Base-by-base conservation (phyloP, 768 basidiomycete species). In the Leccinum olivaceopallidum region DNA sequence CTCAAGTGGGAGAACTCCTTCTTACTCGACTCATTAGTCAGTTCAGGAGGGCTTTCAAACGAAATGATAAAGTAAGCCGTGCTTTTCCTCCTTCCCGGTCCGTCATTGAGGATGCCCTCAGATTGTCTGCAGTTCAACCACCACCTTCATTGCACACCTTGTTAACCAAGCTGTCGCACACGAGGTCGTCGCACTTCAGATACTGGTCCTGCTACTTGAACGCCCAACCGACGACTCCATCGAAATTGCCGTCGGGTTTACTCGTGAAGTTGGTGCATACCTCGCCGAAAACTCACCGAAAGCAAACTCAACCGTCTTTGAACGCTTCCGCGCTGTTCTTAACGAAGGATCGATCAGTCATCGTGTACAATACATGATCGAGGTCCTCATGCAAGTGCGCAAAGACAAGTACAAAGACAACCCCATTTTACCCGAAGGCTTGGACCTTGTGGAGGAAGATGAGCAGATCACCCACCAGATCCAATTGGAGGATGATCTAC, bases 391-490 rank as follows among this genome's bases (percentile, higher is more conserved):
- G 93, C 97, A 98, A 76, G 93, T 97, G 8, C 83, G 97, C 66
- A 98, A 97, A 79, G 97, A 99, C 80, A 95, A 94, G 76, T 98
- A 93, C 82, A 98, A 98, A 82, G 97, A 98, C 71, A 98, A 99
- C 73, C 95, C 95, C 18, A 86, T 94, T 64, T 73, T 98, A 44
- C 88, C 93, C 2, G 97, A 98, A 69, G 97, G 96, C 1, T 73
- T 99, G 70, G 97, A 99, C 72, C 77, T 99, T 34, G 97, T 99
- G 1, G 95, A 98, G 64, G 96, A 98, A 70, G 97, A 98, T 16
- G 97, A 98, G 66, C 95, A 98, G 69, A 94, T 98, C 56, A 98
- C 95, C 0, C 97, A 99, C 76, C 84, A 92, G 67, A 87, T 98
- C 60, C 86, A 90, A 61, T 76, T 98, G 55, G 95, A 98, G 70